Conservation (phyloP, 2,329 filamentous ascomycete genomes). For the Talaromyces sp. region DNA sequence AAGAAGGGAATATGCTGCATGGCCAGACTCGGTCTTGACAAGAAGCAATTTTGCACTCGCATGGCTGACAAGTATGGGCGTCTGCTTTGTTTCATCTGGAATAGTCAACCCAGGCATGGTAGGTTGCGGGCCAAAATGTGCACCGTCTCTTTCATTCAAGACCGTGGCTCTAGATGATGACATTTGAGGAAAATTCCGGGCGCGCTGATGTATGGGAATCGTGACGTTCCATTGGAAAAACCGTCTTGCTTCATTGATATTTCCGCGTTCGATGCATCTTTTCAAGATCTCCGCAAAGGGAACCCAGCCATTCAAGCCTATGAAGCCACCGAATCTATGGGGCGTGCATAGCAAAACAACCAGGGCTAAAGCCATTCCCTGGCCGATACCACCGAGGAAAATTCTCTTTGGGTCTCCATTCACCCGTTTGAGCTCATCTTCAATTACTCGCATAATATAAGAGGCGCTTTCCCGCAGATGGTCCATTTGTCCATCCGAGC, state of each 20-base stretch:
- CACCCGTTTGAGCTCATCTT: constrained; percentile 12
- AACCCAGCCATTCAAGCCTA: constrained; percentile 13
- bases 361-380: constrained; percentile 12
- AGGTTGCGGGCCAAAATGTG: not conserved
- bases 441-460: constrained; percentile 10
- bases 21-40: not conserved
- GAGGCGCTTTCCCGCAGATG: constrained; percentile 10
- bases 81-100: constrained; percentile 1
- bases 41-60: not conserved
- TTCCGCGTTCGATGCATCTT: constrained; percentile 1
- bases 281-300: constrained; percentile 9
- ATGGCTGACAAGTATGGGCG: not conserved
- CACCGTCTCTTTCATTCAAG: not conserved
- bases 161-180: not conserved
- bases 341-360: constrained; percentile 12
- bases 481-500: constrained; percentile 7
- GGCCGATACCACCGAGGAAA: constrained; percentile 12
- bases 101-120: not conserved
- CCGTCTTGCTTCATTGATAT: constrained; percentile 5
- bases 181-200: not conserved
- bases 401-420: constrained; percentile 7
- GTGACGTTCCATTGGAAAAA: constrained; percentile 8
- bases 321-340: constrained; percentile 10
- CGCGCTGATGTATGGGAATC: not conserved
- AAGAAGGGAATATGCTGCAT: not conserved